Base-by-base conservation (phyloP, 108 stramenopile species). In the Stephanodiscus triporus region DNA sequence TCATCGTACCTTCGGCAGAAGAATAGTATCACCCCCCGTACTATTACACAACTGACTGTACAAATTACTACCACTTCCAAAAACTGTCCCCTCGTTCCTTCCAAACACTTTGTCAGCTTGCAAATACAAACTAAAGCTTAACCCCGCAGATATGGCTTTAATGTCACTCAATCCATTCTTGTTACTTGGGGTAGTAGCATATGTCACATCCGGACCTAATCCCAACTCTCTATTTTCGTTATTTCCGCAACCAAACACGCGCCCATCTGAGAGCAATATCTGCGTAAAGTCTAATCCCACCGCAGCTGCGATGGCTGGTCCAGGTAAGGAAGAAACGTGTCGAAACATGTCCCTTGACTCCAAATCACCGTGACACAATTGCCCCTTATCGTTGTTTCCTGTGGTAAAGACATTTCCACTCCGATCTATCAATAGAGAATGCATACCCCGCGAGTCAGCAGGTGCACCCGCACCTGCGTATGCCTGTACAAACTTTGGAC, bases 201-300 rank as follows among this genome's bases (percentile, higher is more conserved):
- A n/a, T 20, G 17, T 14, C 8, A 60, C 38, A 43, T 57, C 42
- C 2, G 20, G 64, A 11, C 72, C 81, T 32, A 72, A 48, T 24
- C 81, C 81, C 37, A 78, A 42, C 66, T 78, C 72, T 22, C 81
- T 77, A 47, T 74, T 36, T 13, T 68, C 62, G 43, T 82, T 82
- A 26, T 36, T 42, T 17, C 81, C 81, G 17, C 77, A 82, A 20
- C 70, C 76, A 59, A 73, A 82, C 40, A 72, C 71, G n/a, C 40
- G 34, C 42, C 81, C 81, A 37, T 78, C 81, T 40, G 14, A 36
- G 2, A 68, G 58, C 19, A 75, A 36, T 26, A 73, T 78, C 13
- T 78, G 64, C 2, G 75, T 72, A 57, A 78, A 78, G 68, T 82
- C 77, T 23, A 78, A 47, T 19, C 81, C 81, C n/a, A 64, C 81